These are phyloP conservation scores for Taiozyma sp. DNA, from an alignment of 1,139 yeast species.

Conservation along the genomic window DNA sequence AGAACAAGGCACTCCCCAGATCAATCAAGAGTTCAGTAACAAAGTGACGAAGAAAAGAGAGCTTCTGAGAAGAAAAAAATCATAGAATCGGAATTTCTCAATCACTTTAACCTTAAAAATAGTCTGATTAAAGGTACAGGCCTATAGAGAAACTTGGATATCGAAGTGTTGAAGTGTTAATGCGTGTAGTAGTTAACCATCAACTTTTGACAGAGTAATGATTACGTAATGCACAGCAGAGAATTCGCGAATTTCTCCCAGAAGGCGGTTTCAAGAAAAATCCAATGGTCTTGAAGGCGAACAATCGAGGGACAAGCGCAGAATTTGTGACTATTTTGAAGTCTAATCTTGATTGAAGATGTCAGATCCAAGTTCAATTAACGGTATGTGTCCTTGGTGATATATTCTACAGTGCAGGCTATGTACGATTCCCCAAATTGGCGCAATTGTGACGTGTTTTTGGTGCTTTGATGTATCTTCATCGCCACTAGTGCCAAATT, in stretches of 20 bases:
- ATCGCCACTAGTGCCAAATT: slow-evolving; percentile 2
- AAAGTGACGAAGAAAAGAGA: background rate
- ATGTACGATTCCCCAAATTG: background rate
- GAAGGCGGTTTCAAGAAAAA: background rate
- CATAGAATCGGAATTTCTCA: background rate
- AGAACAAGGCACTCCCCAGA: background rate
- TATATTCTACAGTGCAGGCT: background rate
- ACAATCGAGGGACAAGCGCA: background rate
- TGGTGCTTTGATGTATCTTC: background rate
- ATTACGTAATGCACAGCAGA: background rate
- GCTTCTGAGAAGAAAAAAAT: background rate
- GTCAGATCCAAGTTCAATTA: slow-evolving; percentile 54
- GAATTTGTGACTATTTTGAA: background rate
- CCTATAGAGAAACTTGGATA: background rate
- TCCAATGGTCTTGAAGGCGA: background rate
- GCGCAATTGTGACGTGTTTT: background rate
- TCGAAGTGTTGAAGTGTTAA: background rate
- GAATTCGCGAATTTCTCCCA: background rate
- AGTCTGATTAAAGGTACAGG: background rate
- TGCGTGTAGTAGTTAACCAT: no score
- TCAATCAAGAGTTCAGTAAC: background rate
- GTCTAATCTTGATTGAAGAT: slow-evolving; percentile 20
- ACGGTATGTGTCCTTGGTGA: slow-evolving; percentile 31
- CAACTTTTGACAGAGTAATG: background rate
- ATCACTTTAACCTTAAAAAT: background rate